These are phyloP conservation scores for Rhizopogon hawkerae DNA, from an alignment of 1,284 basidiomycete species.

Conservation along the genomic window DNA sequence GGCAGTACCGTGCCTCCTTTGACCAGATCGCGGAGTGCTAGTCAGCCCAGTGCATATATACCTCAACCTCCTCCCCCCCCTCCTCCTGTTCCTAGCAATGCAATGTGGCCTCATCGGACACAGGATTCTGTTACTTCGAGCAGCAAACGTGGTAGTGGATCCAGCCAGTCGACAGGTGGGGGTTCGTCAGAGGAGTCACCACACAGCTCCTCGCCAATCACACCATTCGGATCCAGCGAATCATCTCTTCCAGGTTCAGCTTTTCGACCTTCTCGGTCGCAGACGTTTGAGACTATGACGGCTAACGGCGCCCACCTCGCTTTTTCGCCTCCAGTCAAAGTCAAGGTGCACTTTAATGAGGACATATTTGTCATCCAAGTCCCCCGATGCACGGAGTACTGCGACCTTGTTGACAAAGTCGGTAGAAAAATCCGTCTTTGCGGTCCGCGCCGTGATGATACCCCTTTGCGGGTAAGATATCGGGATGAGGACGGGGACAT, in stretches of 20 bases:
- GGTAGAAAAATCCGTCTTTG: slow-evolving; percentile 88
- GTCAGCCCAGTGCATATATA: slow-evolving; percentile 64
- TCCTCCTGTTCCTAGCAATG: slow-evolving; percentile 41
- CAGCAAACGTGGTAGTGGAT: slow-evolving; percentile 67
- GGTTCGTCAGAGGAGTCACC: slow-evolving; percentile 75
- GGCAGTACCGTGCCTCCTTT: slow-evolving; percentile 24
- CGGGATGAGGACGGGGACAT: slow-evolving; percentile 88
- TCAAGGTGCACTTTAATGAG: slow-evolving; percentile 83
- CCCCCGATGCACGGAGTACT: slow-evolving; percentile 66
- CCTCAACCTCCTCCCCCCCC: slow-evolving; percentile 46
- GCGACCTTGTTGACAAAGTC: slow-evolving; percentile 81
- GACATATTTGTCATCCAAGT: slow-evolving; percentile 93
- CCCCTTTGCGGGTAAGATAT: slow-evolving; percentile 78
- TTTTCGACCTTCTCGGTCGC: slow-evolving; percentile 47
- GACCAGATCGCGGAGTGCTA: slow-evolving; percentile 61
- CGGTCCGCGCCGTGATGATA: slow-evolving; percentile 66
- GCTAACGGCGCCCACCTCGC: slow-evolving; percentile 18
- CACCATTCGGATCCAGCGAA: slow-evolving; percentile 79
- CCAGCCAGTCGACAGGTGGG: slow-evolving; percentile 62
- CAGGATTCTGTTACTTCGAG: slow-evolving; percentile 42
- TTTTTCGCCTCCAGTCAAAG: slow-evolving; percentile 51
- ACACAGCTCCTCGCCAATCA: slow-evolving; percentile 72
- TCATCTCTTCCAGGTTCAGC: slow-evolving; percentile 54
- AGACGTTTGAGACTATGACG: slow-evolving; percentile 38
- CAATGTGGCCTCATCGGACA: slow-evolving; percentile 44